Evolutionary conservation across 2,329 filamentous ascomycete species (phyloP), one percentile per base, ranked within the genome.

Genomic region (Neonectria coccinea): DNA sequence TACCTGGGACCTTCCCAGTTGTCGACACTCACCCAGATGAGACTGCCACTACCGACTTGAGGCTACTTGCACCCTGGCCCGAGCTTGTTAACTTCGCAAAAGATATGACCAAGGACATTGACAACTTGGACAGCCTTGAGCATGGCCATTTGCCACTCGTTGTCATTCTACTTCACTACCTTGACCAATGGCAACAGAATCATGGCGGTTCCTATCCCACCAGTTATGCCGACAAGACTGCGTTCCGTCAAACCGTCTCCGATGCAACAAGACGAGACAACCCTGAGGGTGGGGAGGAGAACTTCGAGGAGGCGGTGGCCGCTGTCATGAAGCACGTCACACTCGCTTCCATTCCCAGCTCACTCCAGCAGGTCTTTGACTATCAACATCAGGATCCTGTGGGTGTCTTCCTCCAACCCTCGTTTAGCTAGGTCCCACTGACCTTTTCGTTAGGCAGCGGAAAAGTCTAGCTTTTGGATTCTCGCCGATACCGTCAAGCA

Each of bases 1-100:
- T 97, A 29, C 91, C 92, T 10, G 84, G 88, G n/a, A 88, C 90
- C 29, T 97, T 97, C 73, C 94, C 95, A 5, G 92, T 99, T 62
- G 92, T 99, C 67, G 95, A 99, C 76, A 98, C 96, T 48, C 96
- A 99, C 75, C 96, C 96, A 1, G 94, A 97, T 67, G 89, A 93
- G 44, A 92, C 93, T 42, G 89, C 93, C 8, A 96, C 89, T 1
- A 90, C 92, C 61, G 96, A 99, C 73, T 85, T 99, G 36, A 90
- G 96, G 54, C 84, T 99, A 12, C 82, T 97, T 5, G 87, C 86
- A 36, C 95, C 96, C 39, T 99, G 96, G 95, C 87, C 91, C 20
- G 94, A 96, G 76, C 85, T 99, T 14, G 77, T 83, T 2, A 83
- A 86, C 4, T 94, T 94, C 67, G 86, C 88, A 2, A 79, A 84